Conservation (phyloP, 78 protist species). For the Dictyostelium intermedium region DNA sequence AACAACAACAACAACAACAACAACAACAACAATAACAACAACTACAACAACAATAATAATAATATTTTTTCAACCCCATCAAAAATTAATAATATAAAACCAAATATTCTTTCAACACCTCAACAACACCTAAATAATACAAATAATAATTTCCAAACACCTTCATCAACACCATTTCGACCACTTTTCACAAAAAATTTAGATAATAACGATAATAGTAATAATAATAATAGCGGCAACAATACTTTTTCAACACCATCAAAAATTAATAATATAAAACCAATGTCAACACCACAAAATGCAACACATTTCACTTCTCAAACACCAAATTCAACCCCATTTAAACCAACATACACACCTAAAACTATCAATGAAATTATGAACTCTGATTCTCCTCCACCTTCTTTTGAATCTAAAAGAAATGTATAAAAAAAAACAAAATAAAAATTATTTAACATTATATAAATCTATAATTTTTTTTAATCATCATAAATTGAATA, state of each 20-base stretch:
- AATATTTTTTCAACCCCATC: constrained; percentile 5
- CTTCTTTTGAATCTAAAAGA: background rate
- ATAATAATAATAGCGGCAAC: background rate
- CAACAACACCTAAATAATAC: background rate
- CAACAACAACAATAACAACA: background rate
- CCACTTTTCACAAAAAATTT: background rate
- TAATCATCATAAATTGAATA: too few species aligned
- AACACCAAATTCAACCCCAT: background rate
- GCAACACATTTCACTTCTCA: background rate
- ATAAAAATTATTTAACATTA: background rate
- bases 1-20: constrained; percentile 9
- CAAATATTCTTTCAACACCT: background rate
- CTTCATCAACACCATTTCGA: background rate
- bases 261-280: background rate
- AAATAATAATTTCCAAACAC: background rate
- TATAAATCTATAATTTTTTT: too few species aligned
- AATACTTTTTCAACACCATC: constrained; percentile 13
- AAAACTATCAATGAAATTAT: background rate
- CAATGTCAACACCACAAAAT: background rate
- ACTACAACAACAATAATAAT: background rate
- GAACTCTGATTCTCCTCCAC: background rate
- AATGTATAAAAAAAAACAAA: background rate
- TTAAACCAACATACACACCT: background rate
- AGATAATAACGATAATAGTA: background rate
- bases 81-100: constrained; percentile 3